Evolutionary conservation across 306 rosid species (phyloP), one percentile per base, ranked within the genome.

Genomic region (Vicia faba): DNA sequence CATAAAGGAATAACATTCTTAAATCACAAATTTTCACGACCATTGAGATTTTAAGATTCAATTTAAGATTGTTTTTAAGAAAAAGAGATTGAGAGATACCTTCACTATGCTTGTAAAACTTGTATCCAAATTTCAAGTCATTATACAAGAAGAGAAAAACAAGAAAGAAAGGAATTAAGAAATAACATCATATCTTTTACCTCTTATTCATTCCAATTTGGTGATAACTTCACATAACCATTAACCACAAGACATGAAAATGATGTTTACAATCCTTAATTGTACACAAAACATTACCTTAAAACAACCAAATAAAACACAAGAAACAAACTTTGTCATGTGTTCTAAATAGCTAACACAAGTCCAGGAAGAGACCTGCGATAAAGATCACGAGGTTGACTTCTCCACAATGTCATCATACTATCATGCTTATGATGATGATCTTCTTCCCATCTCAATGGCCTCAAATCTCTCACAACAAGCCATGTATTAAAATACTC

Each of bases 401-500:
- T 92, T 71, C 78, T 87, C 98, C 98, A 92, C 61, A 92, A 60
- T 18, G 91, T 86, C 65, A 78, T 55, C 14, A 46, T 73, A 14
- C 77, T 74, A 4, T 76, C 55, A 16, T 49, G 55, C 66, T 35
- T 18, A 59, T 62, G 19, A 1, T 56, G 18, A 56, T 28, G 13
- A 28, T 74, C 41, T 48, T 75, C 46, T 56, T 84, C 86, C 88
- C 87, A 83, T 5, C 40, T 29, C 3, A 71, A 54, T 39, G 83
- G 73, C 86, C 86, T 75, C 57, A 92, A 73, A 79, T 92, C 93
- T 64, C 81, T 79, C 60, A 92, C 98, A 3, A 85, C 88, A 6
- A 92, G 93, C 96, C 96, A 92, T 10, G 98, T 92, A 73, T 92
- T 89, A 43, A 92, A 92, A 36, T 89, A 89, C 84, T 92, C 98